Evolutionary conservation across 345 rosid species (phyloP).

Genomic region (Gossypium thurberi): DNA sequence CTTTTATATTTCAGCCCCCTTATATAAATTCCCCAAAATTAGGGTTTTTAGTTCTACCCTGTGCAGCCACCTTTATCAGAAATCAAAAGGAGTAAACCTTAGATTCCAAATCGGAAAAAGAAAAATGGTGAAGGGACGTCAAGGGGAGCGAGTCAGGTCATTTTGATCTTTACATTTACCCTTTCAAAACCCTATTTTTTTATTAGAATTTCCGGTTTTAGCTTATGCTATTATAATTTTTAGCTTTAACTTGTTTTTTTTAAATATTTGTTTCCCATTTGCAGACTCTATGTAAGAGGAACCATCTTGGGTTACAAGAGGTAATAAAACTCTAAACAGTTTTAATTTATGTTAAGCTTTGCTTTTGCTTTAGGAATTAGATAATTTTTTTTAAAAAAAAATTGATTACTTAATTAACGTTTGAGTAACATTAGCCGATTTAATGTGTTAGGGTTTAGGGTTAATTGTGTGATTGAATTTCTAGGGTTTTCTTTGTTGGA

Average conservation of each 20-base stretch:
- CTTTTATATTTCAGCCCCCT: background rate
- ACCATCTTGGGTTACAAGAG: background rate
- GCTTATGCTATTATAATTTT: background rate
- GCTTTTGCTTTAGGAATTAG: background rate
- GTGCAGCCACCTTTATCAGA: background rate
- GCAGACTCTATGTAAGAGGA: background rate
- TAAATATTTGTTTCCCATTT: background rate
- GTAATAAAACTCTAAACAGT: background rate
- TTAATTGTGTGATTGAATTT: background rate
- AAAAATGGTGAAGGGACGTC: background rate
- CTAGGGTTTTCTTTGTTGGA: background rate
- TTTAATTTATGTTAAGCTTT: background rate
- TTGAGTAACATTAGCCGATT: background rate
- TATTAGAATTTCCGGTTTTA: background rate
- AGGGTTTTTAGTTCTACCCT: background rate
- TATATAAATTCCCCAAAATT: background rate
- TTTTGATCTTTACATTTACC: background rate
- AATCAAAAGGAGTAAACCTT: background rate
- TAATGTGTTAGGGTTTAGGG: background rate
- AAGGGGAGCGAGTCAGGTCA: constrained; percentile 1
- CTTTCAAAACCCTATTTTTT: background rate
- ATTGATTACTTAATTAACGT: background rate
- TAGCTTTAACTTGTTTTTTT: background rate
- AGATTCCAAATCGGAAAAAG: background rate
- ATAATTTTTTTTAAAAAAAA: background rate